A percentile compares a stretch with the other conserved stretches of the same genome.
These are phyloP conservation scores for Phytophthora palmivora DNA, from an alignment of 352 stramenopile species.

Conservation along the genomic window DNA sequence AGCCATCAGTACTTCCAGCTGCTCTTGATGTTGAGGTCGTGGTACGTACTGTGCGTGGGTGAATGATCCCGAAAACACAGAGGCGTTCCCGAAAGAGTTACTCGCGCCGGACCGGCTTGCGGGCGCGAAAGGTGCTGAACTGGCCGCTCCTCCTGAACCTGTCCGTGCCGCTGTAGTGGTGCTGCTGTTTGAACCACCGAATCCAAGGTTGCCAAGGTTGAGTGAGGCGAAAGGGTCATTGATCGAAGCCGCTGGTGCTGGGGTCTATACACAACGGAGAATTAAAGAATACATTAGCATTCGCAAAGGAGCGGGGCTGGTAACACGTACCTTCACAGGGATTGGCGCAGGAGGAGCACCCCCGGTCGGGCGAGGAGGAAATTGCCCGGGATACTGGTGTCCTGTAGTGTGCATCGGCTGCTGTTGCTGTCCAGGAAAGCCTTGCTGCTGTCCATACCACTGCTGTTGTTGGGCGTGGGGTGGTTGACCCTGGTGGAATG, in stretches of 20 bases:
- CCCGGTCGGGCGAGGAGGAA: constrained; percentile 22
- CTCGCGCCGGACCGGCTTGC: constrained; percentile 18
- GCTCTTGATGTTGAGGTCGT: neutral
- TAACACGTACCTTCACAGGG: constrained; percentile 46
- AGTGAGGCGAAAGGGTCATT: constrained; percentile 83
- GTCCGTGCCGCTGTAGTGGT: constrained; percentile 20
- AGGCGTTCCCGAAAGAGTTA: constrained; percentile 34
- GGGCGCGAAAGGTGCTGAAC: constrained; percentile 30
- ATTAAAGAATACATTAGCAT: constrained; percentile 6
- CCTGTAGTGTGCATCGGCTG: constrained; percentile 36
- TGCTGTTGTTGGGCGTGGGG: constrained; percentile 49
- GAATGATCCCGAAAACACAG: constrained; percentile 46
- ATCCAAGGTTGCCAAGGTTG: constrained; percentile 61
- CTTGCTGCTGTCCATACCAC: constrained; percentile 45
- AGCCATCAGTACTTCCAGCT: constrained; percentile 12
- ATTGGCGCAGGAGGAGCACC: constrained; percentile 30
- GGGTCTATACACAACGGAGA: constrained; percentile 16
- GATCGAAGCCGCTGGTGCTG: constrained; percentile 45
- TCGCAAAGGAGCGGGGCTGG: neutral
- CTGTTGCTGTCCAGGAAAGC: constrained; percentile 33
- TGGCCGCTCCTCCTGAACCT: constrained; percentile 29
- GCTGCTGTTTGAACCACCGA: constrained; percentile 38
- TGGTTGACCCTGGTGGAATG: constrained; percentile 39
- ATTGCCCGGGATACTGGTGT: constrained; percentile 44
- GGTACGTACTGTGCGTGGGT: constrained; percentile 41